Evolutionary conservation across 2,329 filamentous ascomycete genomes (phyloP), one percentile per base, ranked within the genome.

Genomic region (Xylaria multiplex): DNA sequence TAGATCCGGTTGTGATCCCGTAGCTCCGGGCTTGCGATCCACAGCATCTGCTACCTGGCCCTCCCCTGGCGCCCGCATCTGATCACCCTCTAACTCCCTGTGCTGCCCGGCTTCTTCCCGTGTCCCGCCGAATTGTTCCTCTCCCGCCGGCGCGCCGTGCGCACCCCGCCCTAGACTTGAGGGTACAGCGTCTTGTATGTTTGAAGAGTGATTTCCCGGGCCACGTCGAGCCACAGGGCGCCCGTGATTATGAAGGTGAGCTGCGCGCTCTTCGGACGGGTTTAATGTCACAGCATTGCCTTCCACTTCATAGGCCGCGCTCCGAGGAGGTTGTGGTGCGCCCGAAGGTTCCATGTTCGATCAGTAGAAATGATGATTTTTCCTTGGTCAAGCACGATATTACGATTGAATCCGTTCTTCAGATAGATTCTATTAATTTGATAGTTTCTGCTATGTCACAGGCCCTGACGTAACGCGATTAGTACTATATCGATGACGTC

Each of bases 11-110:
- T 77, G 67, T 3, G 61, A 53, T 6, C 75, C 74, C 9, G 53
- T 65, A 2, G 75, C 76, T 1, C 76, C 75, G 0, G 74, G 62
- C 61, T 76, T 77, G 2, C 65, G 53, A 24, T 68, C 61, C 5
- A 77, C 75, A 2, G 59, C 74, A 27, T 63, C 60, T 3, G 75
- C 73, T 13, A 77, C 73, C 22, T 70, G 68, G 32, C 76, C 75
- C 61, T 77, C 76, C 13, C 70, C 74, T 0, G 74, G 66, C 0
- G 71, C 68, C 2, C 71, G 66, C 75, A 77, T 76, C 67, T 75
- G 69, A 0, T 75, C 74, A 27, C 74, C 76, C 1, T 77, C 76
- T 1, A 77, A 57, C 50, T 77, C 76, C 1, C 45, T 35, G 53
- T 67, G 69, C 4, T 71, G 60, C 3, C 69, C 74, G 1, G 67